Evolutionary conservation across 768 basidiomycete species (phyloP), one percentile per base, ranked within the genome.

Genomic region (Tulasnella sp.): DNA sequence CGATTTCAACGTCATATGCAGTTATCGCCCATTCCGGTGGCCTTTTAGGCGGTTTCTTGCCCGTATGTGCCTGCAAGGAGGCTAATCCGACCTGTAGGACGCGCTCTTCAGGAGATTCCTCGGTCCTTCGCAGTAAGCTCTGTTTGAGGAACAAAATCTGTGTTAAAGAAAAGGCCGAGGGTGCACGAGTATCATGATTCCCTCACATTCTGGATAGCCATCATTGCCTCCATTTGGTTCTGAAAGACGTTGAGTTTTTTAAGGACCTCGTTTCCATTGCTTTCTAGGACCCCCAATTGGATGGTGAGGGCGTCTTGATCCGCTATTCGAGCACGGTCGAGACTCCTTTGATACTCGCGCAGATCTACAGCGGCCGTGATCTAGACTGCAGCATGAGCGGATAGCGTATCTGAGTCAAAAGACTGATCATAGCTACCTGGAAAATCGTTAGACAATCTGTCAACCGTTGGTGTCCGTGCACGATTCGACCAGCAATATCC

Each of bases 131-230:
- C 41, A 43, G 11, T 11, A 43, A n/a, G 41, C 19, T 19, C 41
- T n/a, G n/a, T n/a, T n/a, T n/a, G n/a, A n/a, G n/a, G n/a, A n/a
- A n/a, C n/a, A n/a, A n/a, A n/a, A n/a, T n/a, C n/a, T n/a, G n/a
- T n/a, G n/a, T n/a, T n/a, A n/a, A n/a, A n/a, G n/a, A n/a, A n/a
- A n/a, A n/a, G n/a, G n/a, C n/a, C n/a, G n/a, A n/a, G n/a, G n/a
- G n/a, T n/a, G n/a, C n/a, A n/a, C n/a, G n/a, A n/a, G n/a, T n/a
- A n/a, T n/a, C n/a, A n/a, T n/a, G n/a, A n/a, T n/a, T n/a, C n/a
- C n/a, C n/a, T n/a, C n/a, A n/a, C n/a, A n/a, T 43, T 50, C 24
- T 50, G 48, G 13, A 50, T 50, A 15, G 48, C 48, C 48, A 50
- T 17, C 48, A 50, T 50, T 11, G 48, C 48, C 24, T 50, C 48